phyloP scores from a whole-genome alignment of 208 protist genomes.

The Strigomonas culicis region DNA sequence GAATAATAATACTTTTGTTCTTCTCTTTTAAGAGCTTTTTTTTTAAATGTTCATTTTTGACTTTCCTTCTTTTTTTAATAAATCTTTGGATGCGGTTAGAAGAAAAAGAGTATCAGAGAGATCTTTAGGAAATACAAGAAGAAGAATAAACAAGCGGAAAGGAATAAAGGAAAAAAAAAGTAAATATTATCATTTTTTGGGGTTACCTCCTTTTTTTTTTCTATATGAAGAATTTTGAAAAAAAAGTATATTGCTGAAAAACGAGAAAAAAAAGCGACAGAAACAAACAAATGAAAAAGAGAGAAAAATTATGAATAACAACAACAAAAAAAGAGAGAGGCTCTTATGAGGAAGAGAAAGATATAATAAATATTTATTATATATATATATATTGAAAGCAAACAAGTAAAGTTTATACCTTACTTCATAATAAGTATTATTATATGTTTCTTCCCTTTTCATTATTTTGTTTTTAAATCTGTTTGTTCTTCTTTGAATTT shows the following conservation, averaged over 20 bases:
- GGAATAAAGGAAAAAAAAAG: neutral
- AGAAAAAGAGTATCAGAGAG: neutral
- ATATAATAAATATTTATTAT: neutral
- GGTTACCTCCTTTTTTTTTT: conserved; percentile 7
- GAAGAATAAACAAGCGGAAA: neutral
- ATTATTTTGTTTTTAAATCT: neutral
- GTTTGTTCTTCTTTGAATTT: no score
- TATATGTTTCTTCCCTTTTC: neutral
- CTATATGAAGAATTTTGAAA: conserved; percentile 11
- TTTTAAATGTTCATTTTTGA: no score
- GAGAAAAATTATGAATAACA: neutral
- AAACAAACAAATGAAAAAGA: neutral
- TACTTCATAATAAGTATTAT: neutral
- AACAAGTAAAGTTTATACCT: neutral
- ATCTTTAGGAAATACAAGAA: neutral
- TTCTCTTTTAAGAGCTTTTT: neutral
- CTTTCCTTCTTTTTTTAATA: neutral
- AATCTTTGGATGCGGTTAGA: neutral
- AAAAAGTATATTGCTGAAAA: conserved; percentile 9
- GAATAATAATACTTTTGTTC: neutral
- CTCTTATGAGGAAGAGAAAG: neutral
- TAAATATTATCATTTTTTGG: neutral
- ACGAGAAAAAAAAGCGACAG: neutral
- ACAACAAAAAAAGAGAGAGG: neutral
- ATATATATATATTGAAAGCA: conserved; percentile 1